phyloP scores from a whole-genome alignment of 108 stramenopile genomes.

The Cylindrotheca closterium region DNA sequence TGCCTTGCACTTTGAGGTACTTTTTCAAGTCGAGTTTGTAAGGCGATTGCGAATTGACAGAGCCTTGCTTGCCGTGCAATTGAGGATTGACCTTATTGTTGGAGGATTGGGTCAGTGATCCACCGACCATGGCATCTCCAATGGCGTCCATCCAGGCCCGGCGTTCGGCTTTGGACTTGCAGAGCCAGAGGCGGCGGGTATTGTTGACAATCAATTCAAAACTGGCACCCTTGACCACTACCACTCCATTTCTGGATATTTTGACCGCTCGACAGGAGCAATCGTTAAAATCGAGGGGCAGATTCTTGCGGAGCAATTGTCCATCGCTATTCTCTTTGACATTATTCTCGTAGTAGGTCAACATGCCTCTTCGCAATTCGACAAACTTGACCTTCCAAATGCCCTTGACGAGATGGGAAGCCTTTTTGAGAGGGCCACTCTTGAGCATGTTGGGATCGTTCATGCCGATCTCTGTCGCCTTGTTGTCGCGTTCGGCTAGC shows the following conservation, averaged over 20 bases:
- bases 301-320: slow-evolving; percentile 58
- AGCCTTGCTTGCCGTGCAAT: slow-evolving; percentile 27
- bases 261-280: slow-evolving; percentile 75
- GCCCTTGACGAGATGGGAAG: slow-evolving; percentile 65
- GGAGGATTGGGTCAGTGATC: slow-evolving; percentile 63
- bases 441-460: slow-evolving; percentile 69
- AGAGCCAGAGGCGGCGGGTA: slow-evolving; percentile 73
- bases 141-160: slow-evolving; percentile 77
- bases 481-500: slow-evolving; percentile 62
- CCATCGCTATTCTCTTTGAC: slow-evolving; percentile 30
- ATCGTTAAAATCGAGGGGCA: slow-evolving; percentile 48
- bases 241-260: slow-evolving; percentile 47
- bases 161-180: slow-evolving; percentile 66
- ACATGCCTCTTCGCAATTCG: slow-evolving; percentile 74
- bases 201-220: slow-evolving; percentile 19
- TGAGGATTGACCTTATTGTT: slow-evolving; percentile 39
- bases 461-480: slow-evolving; percentile 47
- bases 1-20: slow-evolving; percentile 54
- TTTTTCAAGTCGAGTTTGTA: slow-evolving; percentile 54
- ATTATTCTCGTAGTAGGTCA: slow-evolving; percentile 67
- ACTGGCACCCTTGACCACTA: not conserved
- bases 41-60: slow-evolving; percentile 52
- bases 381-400: slow-evolving; percentile 84
- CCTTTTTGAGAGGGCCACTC: slow-evolving; percentile 73
- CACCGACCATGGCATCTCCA: slow-evolving; percentile 77